Percentiles rank a stretch among this genome's conserved stretches.
These are phyloP conservation scores for Buxus sempervirens DNA, from an alignment of 164 flowering plant genomes.

Conservation along the genomic window DNA sequence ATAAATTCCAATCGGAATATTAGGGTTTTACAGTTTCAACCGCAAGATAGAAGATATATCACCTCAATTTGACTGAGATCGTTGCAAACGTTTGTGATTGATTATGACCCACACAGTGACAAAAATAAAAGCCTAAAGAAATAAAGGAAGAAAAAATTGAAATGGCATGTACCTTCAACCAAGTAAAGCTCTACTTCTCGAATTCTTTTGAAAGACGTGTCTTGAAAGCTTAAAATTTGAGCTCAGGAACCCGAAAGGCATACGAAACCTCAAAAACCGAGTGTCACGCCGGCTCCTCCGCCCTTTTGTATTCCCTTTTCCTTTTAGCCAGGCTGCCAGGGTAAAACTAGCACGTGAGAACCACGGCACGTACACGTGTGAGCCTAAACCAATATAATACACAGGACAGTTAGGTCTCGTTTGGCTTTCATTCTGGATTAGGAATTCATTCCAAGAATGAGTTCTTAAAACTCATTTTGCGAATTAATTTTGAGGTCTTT, in stretches of 20 bases:
- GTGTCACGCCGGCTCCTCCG: neutral
- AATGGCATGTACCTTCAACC: neutral
- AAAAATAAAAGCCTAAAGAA: neutral
- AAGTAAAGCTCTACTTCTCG: neutral
- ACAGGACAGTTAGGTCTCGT: too few relatives aligned
- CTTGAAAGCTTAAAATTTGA: neutral
- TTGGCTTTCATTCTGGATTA: too few relatives aligned
- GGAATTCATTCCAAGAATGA: too few relatives aligned
- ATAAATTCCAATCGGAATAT: neutral
- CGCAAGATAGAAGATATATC: neutral
- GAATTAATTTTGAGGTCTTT: too few relatives aligned
- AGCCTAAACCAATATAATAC: too few relatives aligned
- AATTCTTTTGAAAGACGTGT: neutral
- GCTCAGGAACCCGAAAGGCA: neutral
- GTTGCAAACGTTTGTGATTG: neutral
- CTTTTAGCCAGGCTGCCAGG: too few relatives aligned
- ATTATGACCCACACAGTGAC: neutral
- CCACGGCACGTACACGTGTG: too few relatives aligned
- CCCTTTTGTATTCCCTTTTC: neutral
- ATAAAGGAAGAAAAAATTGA: neutral
- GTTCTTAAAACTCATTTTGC: too few relatives aligned
- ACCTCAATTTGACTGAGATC: neutral
- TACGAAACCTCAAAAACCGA: neutral
- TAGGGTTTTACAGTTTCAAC: neutral
- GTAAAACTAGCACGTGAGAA: too few relatives aligned